Percentiles rank a stretch among this genome's conserved stretches.
Conservation (phyloP, 2,329 filamentous ascomycete species). For the Aspergillus niger region DNA sequence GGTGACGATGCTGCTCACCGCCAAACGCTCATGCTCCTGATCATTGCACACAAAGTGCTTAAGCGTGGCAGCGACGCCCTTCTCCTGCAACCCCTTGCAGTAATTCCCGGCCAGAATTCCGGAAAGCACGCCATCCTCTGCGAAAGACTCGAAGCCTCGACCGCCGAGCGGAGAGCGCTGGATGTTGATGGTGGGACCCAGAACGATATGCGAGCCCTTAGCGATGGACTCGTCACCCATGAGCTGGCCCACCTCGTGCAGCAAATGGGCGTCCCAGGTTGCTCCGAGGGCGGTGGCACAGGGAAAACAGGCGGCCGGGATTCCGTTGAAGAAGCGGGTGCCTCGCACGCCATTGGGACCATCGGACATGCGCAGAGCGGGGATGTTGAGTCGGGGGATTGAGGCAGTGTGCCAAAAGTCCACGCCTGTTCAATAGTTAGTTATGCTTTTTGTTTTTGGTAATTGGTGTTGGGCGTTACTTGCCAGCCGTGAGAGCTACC, state of each 20-base stretch:
- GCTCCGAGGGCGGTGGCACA: conserved; percentile 77
- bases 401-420: conserved; percentile 72
- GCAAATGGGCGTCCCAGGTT: conserved; percentile 73
- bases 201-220: conserved; percentile 70
- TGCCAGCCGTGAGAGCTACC: conserved; percentile 46
- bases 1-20: conserved; percentile 46
- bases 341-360: conserved; percentile 71
- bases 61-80: conserved; percentile 73
- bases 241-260: conserved; percentile 69
- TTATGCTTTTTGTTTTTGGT: not conserved
- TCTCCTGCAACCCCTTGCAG: conserved; percentile 71
- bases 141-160: conserved; percentile 83
- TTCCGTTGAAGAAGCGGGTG: conserved; percentile 68
- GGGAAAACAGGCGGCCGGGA: conserved; percentile 72
- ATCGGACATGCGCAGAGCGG: conserved; percentile 67
- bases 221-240: conserved; percentile 72
- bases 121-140: conserved; percentile 76
- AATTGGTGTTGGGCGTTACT: conserved; percentile 17
- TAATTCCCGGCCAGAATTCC: conserved; percentile 72
- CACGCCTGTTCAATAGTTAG: conserved; percentile 25
- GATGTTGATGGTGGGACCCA: conserved; percentile 79
- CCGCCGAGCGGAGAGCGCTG: conserved; percentile 82
- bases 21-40: conserved; percentile 49
- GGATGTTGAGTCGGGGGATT: conserved; percentile 64
- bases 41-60: conserved; percentile 63